phyloP scores from a whole-genome alignment of 768 basidiomycete genomes.

The Mrakia gelida region DNA sequence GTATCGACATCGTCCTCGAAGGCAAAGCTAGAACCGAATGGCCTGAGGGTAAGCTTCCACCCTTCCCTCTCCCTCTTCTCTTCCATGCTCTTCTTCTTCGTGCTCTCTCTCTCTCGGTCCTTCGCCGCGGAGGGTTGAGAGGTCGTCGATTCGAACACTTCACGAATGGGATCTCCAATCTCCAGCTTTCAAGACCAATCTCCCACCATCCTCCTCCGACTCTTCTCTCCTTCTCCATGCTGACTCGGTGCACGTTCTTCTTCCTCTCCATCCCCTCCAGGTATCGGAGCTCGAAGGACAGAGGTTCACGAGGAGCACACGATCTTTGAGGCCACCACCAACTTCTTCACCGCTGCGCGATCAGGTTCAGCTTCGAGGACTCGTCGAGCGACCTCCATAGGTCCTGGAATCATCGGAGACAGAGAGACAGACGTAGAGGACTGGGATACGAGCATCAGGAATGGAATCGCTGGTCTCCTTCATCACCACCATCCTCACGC shows the following conservation, averaged over 20 bases:
- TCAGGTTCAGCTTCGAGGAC: conserved; percentile 42
- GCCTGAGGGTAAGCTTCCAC: conserved; percentile 68
- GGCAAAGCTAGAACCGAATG: conserved; percentile 70
- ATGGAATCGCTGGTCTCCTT: background rate
- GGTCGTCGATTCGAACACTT: background rate
- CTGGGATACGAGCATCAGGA: background rate
- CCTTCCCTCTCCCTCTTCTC: conserved; percentile 1
- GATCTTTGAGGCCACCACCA: conserved; percentile 64
- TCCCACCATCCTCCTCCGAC: background rate
- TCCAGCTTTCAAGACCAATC: background rate
- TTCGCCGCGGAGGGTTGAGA: background rate
- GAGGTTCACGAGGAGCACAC: conserved; percentile 75
- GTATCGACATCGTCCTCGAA: conserved; percentile 73
- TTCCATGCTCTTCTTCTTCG: background rate
- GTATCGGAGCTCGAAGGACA: conserved; percentile 64
- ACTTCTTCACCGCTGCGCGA: conserved; percentile 62
- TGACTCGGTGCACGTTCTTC: background rate
- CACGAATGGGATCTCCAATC: conserved; percentile 4
- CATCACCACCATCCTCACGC: background rate
- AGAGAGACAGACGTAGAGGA: conserved; percentile 36
- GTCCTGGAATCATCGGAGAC: conserved; percentile 53
- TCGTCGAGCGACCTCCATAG: conserved; percentile 54
- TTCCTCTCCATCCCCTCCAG: conserved; percentile 37
- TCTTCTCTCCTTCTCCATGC: background rate
- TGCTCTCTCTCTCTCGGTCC: conserved; percentile 13